Evolutionary conservation across 306 rosid species (phyloP).

Genomic region (Calophaca sinica): DNA sequence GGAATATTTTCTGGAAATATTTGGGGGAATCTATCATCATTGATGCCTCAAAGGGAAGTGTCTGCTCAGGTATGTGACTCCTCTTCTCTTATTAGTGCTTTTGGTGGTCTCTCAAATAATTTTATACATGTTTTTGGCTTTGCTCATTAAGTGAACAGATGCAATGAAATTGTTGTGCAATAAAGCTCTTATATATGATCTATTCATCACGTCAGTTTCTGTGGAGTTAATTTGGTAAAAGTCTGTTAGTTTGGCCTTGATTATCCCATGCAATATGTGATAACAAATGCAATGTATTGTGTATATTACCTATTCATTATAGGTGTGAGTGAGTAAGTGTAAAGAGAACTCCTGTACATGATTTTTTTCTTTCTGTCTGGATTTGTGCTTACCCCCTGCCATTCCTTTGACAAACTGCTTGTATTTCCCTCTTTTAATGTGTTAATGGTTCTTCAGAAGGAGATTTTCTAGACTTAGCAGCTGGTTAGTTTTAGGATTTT

Average conservation of each 20-base stretch:
- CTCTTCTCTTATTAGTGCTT: constrained; percentile 32
- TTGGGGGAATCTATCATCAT: constrained; percentile 86
- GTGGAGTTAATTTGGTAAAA: constrained; percentile 19
- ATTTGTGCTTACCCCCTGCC: neutral
- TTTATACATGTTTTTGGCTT: constrained; percentile 18
- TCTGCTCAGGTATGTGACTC: constrained; percentile 67
- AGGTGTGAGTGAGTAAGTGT: neutral
- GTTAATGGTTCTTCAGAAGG: constrained; percentile 13
- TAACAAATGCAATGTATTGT: constrained; percentile 26
- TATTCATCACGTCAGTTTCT: neutral
- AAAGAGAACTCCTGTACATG: constrained; percentile 5
- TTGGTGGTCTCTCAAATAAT: neutral
- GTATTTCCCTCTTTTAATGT: constrained; percentile 24
- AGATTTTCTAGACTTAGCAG: constrained; percentile 19
- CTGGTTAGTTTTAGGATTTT: constrained; percentile 6
- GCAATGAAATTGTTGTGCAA: constrained; percentile 19
- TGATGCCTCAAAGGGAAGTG: constrained; percentile 84
- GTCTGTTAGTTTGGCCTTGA: constrained; percentile 21
- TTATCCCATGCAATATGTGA: constrained; percentile 12
- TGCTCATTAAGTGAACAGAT: constrained; percentile 24
- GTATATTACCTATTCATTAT: constrained; percentile 33
- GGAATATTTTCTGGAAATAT: constrained; percentile 74
- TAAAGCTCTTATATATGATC: constrained; percentile 24
- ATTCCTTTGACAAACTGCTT: neutral
- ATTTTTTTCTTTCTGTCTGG: neutral